Evolutionary conservation across 257 asterid genomes (phyloP).

Genomic region (Thymus quinquecostatus): DNA sequence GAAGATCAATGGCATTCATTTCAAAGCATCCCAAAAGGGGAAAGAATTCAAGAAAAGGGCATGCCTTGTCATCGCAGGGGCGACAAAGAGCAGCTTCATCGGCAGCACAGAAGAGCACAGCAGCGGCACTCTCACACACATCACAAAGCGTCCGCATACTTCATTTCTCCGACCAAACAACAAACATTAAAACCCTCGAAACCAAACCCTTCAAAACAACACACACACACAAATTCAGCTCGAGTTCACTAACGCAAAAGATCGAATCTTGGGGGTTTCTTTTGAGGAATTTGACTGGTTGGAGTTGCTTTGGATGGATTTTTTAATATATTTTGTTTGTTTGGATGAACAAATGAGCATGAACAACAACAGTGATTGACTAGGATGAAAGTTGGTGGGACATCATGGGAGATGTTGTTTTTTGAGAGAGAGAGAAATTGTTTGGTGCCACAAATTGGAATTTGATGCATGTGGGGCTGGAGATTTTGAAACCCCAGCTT

Average conservation of each 20-base stretch:
- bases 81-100: constrained; percentile 79
- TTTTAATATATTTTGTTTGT: background rate
- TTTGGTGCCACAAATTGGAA: constrained; percentile 51
- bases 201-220: background rate
- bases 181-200: constrained; percentile 12
- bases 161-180: constrained; percentile 42
- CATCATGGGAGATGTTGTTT: constrained; percentile 16
- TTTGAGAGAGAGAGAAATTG: constrained; percentile 11
- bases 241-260: constrained; percentile 2
- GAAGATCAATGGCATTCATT: background rate
- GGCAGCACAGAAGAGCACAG: constrained; percentile 73
- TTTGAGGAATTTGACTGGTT: constrained; percentile 5
- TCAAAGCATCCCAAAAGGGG: background rate
- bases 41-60: background rate
- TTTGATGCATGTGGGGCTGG: constrained; percentile 35
- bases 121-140: constrained; percentile 74
- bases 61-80: constrained; percentile 69
- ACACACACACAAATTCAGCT: background rate
- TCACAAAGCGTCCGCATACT: constrained; percentile 82
- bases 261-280: background rate
- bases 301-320: background rate
- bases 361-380: constrained; percentile 26
- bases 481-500: constrained; percentile 6
- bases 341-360: background rate
- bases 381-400: constrained; percentile 18